Base-by-base conservation (phyloP, 768 basidiomycete species). In the Filobasidium floriforme region DNA sequence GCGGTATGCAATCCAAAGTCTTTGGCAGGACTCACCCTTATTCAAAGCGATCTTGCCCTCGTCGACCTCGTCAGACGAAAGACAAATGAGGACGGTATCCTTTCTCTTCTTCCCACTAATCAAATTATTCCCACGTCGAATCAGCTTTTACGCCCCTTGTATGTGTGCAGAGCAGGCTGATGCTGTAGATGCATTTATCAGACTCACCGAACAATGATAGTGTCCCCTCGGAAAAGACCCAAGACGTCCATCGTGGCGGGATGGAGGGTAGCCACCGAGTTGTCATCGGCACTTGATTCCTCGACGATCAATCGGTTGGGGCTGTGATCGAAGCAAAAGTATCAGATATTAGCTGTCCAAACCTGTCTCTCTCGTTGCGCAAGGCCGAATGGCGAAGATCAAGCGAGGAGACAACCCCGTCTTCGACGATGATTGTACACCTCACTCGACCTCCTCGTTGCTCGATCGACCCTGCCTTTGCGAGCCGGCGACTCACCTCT, bases 21-120 rank as follows among this genome's bases (percentile, higher is more conserved):
- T 15, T 40, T 32, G 22, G 43, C 10, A 11, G 1, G 18, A 14
- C 77, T 64, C 28, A 83, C 83, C 83, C 80, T 98, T 98, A 87
- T 99, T 99, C 81, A 99, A 82, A 74, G 96, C 93, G 69, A 99
- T 93, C 77, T 90, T 90, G 66, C 96, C 94, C 80, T 98, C 96
- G 73, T 97, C 96, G 68, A 98, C 90, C 68, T 94, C 91, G 74
- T 98, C 96, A 46, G 89, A 89, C 75, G 88, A 89, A 75, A 99
- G 80, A 75, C 92, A 96, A 78, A 98, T 98, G 68, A 99, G 87
- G 51, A 99, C 96, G 9, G 94, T 97, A 73, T 98, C 93, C 73
- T 89, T 87, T 75, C 96, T 87, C 83, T 96, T 93, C 85, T 98
- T 98, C 57, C 96, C 94, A 68, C 93, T 92, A 9, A 37, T 37